These are phyloP conservation scores for Ceriops zippeliana DNA, from an alignment of 345 rosid species.

Conservation along the genomic window DNA sequence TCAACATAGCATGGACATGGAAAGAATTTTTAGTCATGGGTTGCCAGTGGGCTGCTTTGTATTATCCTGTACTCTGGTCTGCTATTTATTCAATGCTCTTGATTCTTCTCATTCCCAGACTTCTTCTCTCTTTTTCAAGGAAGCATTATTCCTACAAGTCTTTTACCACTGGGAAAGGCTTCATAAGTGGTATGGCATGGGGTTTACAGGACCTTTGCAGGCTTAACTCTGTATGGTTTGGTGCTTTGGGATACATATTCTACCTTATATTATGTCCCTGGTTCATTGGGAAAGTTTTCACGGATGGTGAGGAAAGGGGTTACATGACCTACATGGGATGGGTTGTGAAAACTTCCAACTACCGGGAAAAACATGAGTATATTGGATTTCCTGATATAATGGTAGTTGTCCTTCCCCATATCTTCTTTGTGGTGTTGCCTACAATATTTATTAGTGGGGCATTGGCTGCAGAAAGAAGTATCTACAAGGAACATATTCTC, in stretches of 20 bases:
- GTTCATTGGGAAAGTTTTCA: slow-evolving; percentile 67
- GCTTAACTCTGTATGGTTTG: slow-evolving; percentile 58
- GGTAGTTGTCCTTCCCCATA: slow-evolving; percentile 82
- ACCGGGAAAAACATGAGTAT: slow-evolving; percentile 39
- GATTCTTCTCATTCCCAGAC: slow-evolving; percentile 57
- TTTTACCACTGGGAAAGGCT: slow-evolving; percentile 43
- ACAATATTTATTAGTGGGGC: slow-evolving; percentile 45
- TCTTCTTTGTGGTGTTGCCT: slow-evolving; percentile 63
- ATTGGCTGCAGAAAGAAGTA: slow-evolving; percentile 67
- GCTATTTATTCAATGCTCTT: slow-evolving; percentile 38
- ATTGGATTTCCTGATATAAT: slow-evolving; percentile 77
- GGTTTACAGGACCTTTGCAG: slow-evolving; percentile 69
- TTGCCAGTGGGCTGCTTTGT: slow-evolving; percentile 70
- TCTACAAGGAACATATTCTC: slow-evolving; percentile 49
- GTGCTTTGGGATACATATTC: slow-evolving; percentile 55
- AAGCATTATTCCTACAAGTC: slow-evolving; percentile 54
- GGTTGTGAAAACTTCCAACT: slow-evolving; percentile 43
- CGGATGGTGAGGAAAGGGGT: slow-evolving; percentile 43
- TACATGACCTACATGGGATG: slow-evolving; percentile 92
- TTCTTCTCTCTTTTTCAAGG: slow-evolving; percentile 40
- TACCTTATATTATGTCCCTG: slow-evolving; percentile 74
- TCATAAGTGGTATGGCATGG: slow-evolving; percentile 49
- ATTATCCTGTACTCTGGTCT: slow-evolving; percentile 67
- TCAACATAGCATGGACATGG: slow-evolving; percentile 82
- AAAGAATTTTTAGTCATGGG: slow-evolving; percentile 88